Base-by-base conservation (phyloP, 2,329 filamentous ascomycete species). In the Allantophomopsis cytisporea region DNA sequence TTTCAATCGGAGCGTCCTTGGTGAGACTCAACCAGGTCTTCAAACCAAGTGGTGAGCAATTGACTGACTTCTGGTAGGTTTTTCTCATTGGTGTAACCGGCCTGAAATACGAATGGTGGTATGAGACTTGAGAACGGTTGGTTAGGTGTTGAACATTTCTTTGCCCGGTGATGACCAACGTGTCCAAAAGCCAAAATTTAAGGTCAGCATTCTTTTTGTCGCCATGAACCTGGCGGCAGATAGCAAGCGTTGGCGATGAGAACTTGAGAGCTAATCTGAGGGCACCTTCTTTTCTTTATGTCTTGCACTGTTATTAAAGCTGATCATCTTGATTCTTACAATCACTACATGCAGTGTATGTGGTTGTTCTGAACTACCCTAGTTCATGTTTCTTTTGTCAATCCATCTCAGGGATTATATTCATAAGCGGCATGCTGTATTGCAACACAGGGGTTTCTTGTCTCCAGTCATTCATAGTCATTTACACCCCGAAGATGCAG, bases 221-320 rank as follows among this genome's bases (percentile, higher is more conserved):
- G 35, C 17, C 47, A 38, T 32, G 36, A 43, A 44, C 42, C 40
- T 35, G 42, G 36, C 35, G 40, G 37, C 37, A 38, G 46, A 38
- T 37, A 42, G 51, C 37, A 49, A 54, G 54, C 45, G 55, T 58
- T 57, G 40, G 49, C 54, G 39, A 55, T 58, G 55, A 58, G 50
- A 55, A 58, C 55, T 53, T 56, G 55, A 58, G 55, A 58, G 55
- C 55, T 58, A 43, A 58, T 58, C 55, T 58, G 55, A 58, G 55
- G 55, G 54, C 47, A 47, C 16, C 15, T 39, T 36, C 20, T 23
- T 39, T 45, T 44, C 35, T 14, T 40, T 35, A 28, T 41, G 10
- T 37, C 37, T 39, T 43, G 21, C 13, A 20, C 5, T 6, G 12
- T 14, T 13, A 10, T 15, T 34, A 5, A 28, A 28, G 23, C 23